Evolutionary conservation across 768 basidiomycete genomes (phyloP).

Genomic region (Kondoa malvinella): DNA sequence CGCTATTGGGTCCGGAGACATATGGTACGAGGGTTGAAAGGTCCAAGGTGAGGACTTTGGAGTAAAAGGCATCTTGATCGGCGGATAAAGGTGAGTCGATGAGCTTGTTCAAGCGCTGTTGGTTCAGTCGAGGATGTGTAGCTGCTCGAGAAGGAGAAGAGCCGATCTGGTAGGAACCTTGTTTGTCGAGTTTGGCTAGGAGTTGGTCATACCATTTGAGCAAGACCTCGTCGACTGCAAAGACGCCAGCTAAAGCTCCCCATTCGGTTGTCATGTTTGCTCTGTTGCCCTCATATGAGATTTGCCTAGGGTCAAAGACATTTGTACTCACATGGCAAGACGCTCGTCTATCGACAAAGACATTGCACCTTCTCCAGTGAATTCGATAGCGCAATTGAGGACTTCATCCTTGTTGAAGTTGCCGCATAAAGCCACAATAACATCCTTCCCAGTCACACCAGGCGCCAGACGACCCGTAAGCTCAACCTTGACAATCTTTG

Average conservation of each 20-base stretch:
- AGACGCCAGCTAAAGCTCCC: constrained; percentile 90
- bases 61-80: constrained; percentile 61
- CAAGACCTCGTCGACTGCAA: constrained; percentile 72
- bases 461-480: constrained; percentile 60
- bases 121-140: constrained; percentile 70
- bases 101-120: constrained; percentile 49
- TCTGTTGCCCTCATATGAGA: too few species aligned
- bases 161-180: constrained; percentile 49
- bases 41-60: constrained; percentile 75
- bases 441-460: constrained; percentile 94
- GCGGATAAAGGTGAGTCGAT: constrained; percentile 41
- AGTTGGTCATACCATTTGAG: constrained; percentile 68
- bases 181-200: constrained; percentile 54
- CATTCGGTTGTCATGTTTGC: constrained; percentile 98
- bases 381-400: constrained; percentile 89
- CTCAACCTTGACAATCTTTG: constrained; percentile 88
- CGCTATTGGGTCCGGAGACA: constrained; percentile 92
- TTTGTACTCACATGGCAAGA: constrained; percentile 56
- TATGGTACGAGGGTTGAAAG: constrained; percentile 86
- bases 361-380: constrained; percentile 70
- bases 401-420: constrained; percentile 94
- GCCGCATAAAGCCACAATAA: constrained; percentile 90
- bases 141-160: constrained; percentile 27
- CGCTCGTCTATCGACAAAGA: constrained; percentile 73
- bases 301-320: not conserved